Base-by-base conservation (phyloP, 371 early-diverging fungal genomes). In the Mucor circinelloides region DNA sequence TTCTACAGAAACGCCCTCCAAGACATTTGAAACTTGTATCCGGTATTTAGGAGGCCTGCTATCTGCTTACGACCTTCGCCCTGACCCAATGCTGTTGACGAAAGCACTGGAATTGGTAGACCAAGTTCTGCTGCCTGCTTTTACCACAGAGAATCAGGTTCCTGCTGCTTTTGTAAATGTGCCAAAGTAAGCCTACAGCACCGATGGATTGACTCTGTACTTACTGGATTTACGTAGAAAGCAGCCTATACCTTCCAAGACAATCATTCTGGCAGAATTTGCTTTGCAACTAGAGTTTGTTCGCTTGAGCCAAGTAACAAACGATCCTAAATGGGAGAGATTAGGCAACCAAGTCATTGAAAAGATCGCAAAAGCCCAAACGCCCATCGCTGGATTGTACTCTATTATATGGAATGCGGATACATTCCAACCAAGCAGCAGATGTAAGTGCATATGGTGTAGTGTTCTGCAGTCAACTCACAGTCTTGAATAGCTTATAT, bases 101-200 rank as follows among this genome's bases (percentile, higher is more conserved):
- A 89, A 90, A 67, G 95, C 97, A 1, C 69, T 81, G 1, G 89
- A 93, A 68, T 76, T 97, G 8, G 94, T 86, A 13, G 90, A 95
- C 13, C 52, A 52, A 13, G 52, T 52, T 1, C 73, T 97, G 52
- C 65, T 94, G 60, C 88, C 87, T 4, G 95, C 95, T 0, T 98
- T 94, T 73, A 68, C 85, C 23, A 89, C 92, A 0, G 67, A 81
- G 0, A 89, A 91, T 1, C 93, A 92, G 1, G 83, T 97, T 7
- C 97, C 97, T 3, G 52, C 52, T 4, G 9, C 52, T 15, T 52
- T 52, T 52, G 52, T 52, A 5, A 13, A 52, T 27, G 52, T 52
- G 15, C 27, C 52, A 52, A 27, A 6, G 52, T 52, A 1, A 52
- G 52, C 17, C 17, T 9, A 4, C 17, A 1, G 7, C 46, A 19